These are phyloP conservation scores for Phytophthora pini DNA, from an alignment of 352 stramenopile species.

Conservation along the genomic window DNA sequence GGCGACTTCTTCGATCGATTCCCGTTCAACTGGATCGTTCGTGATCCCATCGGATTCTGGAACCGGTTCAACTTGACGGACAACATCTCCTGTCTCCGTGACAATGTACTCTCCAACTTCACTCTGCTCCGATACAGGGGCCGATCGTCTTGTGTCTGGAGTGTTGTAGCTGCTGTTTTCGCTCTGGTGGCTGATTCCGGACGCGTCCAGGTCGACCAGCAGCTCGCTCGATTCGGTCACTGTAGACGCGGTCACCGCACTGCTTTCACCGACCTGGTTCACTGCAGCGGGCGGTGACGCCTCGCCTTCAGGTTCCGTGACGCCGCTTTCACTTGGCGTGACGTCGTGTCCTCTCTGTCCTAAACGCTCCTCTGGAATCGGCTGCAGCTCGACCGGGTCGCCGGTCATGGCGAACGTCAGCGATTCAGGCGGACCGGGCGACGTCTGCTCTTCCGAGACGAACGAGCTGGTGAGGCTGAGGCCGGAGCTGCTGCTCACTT, in stretches of 20 bases:
- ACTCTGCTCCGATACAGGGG: conserved; percentile 25
- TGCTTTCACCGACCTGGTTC: conserved; percentile 20
- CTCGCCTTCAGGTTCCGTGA: conserved; percentile 28
- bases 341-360: conserved; percentile 10
- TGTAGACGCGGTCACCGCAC: conserved; percentile 20
- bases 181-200: conserved; percentile 19
- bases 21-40: conserved; percentile 4
- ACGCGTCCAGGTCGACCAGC: conserved; percentile 30
- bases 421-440: conserved; percentile 22
- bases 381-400: conserved; percentile 32
- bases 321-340: conserved; percentile 10
- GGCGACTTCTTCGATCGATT: conserved; percentile 27
- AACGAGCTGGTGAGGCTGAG: conserved; percentile 19
- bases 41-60: not conserved
- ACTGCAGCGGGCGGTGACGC: conserved; percentile 4
- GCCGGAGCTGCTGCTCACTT: conserved; percentile 41
- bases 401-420: conserved; percentile 28
- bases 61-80: conserved; percentile 14
- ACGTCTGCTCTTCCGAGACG: conserved; percentile 16
- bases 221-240: conserved; percentile 26
- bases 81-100: conserved; percentile 31
- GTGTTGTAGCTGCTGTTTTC: conserved; percentile 20
- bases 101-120: conserved; percentile 35
- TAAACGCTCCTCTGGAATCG: conserved; percentile 44
- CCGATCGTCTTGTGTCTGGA: conserved; percentile 14